Evolutionary conservation across 257 asterid genomes (phyloP), one percentile per base, ranked within the genome.

Genomic region (Leptodermis oblonga): DNA sequence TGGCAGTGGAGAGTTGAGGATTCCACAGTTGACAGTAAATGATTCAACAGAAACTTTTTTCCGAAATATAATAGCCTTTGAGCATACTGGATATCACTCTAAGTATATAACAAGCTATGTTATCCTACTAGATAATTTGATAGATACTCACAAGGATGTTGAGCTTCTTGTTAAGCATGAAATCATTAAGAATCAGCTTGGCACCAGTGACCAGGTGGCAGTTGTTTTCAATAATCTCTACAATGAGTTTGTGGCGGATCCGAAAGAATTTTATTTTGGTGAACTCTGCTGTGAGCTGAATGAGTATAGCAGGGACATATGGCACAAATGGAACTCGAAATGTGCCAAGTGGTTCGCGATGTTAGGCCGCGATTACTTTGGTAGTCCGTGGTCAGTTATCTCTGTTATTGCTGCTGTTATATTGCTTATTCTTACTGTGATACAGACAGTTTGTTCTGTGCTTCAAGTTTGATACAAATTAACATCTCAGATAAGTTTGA

Each of bases 161-260:
- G 75, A 52, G 20, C 23, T 79, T 33, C 80, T 79, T 10, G 65
- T 68, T 12, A 5, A 63, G 0, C 34, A 20, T 13, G 73, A 59
- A 36, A 71, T 75, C 37, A 61, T 79, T 12, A 43, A 9, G 25
- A 71, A 79, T 31, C 15, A 26, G 23, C 66, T 79, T 11, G 77
- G 70, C 0, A 71, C 73, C n/a, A 62, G 48, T 11, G 55, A 62
- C 17, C 66, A 23, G 34, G 80, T 79, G 20, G 72, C 80, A 11
- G 70, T 74, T 28, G 72, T 79, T 4, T 79, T 79, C n/a, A 79
- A 79, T 66, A 75, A 75, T 68, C 80, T 79, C 15, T 62, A 71
- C 77, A 79, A 79, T 31, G 80, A 70, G 59, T 39, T 75, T 13
- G 25, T 68, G 23, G 68, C 71, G 0, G 80, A 79, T 5, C 33